Base-by-base conservation (phyloP, 192 early-diverging fungal species). In the Rhizoclosmatium globosum region DNA sequence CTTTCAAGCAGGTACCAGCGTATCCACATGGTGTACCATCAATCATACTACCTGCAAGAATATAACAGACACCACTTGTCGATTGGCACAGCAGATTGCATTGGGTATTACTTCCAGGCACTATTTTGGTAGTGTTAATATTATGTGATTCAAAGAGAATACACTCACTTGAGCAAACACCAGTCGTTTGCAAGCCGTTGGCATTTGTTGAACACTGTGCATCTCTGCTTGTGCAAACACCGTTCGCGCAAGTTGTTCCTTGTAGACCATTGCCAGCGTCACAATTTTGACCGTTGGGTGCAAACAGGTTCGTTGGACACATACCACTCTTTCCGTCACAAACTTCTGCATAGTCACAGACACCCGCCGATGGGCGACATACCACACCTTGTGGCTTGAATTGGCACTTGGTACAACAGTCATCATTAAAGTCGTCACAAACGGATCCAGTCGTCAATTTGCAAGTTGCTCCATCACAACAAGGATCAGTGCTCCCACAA, bases 381-480 rank as follows among this genome's bases (percentile, higher is more conserved):
- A 93, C 85, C 2, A 86, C 76, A 47, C 87, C 89, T 17, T 84
- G 76, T 13, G 92, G 62, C 46, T 81, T 82, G 23, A 94, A 58
- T 68, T 91, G 78, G 85, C 96, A 97, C 21, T 88, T 71, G 3
- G 72, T 45, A 85, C 97, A 98, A 85, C 96, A 98, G 47, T 87
- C 78, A 75, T 95, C 95, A 82, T 96, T 96, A 68, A 82, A 77
- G 77, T 95, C 94, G 48, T 90, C 92, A 83, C 97, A 98, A 2
- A 88, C 82, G 7, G 95, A 93, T 11, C 89, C 91, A 1, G 74
- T 15, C 71, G 92, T 94, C 44, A 95, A 86, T 79, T 90, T 94
- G 85, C 97, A 98, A 0, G 94, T 95, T 0, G 85, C 67, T 4
- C 87, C 87, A 79, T 94, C 87, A 78, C 97, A 98, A 84, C 97